phyloP scores from a whole-genome alignment of 2,329 filamentous ascomycete species.

The Fusarium tjaetaba region DNA sequence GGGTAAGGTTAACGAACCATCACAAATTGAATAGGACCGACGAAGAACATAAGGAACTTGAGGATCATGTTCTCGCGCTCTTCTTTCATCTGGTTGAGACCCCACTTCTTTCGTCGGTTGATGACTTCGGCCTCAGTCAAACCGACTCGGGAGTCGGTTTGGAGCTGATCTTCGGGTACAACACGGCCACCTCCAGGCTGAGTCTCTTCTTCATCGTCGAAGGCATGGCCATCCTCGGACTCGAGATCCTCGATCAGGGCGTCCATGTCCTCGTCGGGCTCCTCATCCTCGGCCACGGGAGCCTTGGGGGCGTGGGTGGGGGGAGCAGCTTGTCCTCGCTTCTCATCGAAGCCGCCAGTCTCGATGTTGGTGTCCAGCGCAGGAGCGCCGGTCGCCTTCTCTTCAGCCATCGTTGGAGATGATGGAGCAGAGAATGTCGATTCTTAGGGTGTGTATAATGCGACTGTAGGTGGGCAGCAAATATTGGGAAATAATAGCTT shows the following conservation, averaged over 20 bases:
- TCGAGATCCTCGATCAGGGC: constrained; percentile 88
- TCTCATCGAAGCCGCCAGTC: constrained; percentile 73
- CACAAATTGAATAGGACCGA: constrained; percentile 91
- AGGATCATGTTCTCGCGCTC: constrained; percentile 86
- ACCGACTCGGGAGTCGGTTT: constrained; percentile 78
- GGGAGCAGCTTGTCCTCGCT: constrained; percentile 54
- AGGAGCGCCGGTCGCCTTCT: constrained; percentile 61
- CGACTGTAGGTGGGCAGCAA: constrained; percentile 40
- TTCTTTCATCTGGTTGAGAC: constrained; percentile 90
- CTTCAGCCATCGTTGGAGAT: constrained; percentile 62
- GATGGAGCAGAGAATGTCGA: constrained; percentile 20
- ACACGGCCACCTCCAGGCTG: constrained; percentile 65
- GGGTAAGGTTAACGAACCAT: constrained; percentile 64
- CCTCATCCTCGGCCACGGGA: constrained; percentile 68
- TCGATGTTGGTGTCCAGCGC: constrained; percentile 73
- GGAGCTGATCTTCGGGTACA: constrained; percentile 78
- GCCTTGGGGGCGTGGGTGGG: constrained; percentile 49
- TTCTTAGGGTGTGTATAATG: constrained; percentile 31
- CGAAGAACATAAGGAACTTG: constrained; percentile 85
- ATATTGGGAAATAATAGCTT: constrained; percentile 25
- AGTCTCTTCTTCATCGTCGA: constrained; percentile 66
- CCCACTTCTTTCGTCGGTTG: constrained; percentile 74
- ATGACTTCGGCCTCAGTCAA: constrained; percentile 77
- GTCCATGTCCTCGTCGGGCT: constrained; percentile 85
- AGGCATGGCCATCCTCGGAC: constrained; percentile 77